These are phyloP conservation scores for Fraxinus quadrangulata DNA, from an alignment of 257 asterid species.

Conservation along the genomic window DNA sequence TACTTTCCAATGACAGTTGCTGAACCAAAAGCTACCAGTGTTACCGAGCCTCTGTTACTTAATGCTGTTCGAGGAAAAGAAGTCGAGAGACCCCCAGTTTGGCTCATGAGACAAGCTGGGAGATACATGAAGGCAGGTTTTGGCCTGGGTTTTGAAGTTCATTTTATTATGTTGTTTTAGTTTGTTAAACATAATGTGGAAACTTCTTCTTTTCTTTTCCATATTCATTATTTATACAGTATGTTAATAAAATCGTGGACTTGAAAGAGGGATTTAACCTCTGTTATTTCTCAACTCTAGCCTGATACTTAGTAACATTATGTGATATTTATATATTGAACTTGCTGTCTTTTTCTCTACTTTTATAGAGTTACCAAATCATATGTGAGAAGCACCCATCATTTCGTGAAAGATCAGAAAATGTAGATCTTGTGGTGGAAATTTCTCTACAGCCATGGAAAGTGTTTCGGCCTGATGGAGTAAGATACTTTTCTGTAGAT, in stretches of 20 bases:
- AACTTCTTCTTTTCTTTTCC: not conserved
- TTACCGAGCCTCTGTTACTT: constrained; percentile 81
- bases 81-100: constrained; percentile 97
- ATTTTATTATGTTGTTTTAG: too few relatives aligned
- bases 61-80: constrained; percentile 87
- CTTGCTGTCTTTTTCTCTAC: constrained; percentile 28
- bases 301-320: constrained; percentile 1
- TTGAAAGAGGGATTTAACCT: not conserved
- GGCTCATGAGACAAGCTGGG: constrained; percentile 99
- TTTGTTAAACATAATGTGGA: not conserved
- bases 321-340: constrained; percentile 31
- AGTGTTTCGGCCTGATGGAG: constrained; percentile 95
- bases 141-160: constrained; percentile 15
- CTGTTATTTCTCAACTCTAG: not conserved
- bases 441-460: constrained; percentile 98
- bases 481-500: constrained; percentile 38
- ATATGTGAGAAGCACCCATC: constrained; percentile 95
- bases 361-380: constrained; percentile 80
- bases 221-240: not conserved
- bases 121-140: constrained; percentile 99
- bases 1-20: constrained; percentile 69
- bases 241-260: not conserved
- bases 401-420: constrained; percentile 96
- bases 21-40: constrained; percentile 69
- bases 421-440: constrained; percentile 97